phyloP scores from a whole-genome alignment of 768 basidiomycete genomes.

The Antrodiella citrinella region DNA sequence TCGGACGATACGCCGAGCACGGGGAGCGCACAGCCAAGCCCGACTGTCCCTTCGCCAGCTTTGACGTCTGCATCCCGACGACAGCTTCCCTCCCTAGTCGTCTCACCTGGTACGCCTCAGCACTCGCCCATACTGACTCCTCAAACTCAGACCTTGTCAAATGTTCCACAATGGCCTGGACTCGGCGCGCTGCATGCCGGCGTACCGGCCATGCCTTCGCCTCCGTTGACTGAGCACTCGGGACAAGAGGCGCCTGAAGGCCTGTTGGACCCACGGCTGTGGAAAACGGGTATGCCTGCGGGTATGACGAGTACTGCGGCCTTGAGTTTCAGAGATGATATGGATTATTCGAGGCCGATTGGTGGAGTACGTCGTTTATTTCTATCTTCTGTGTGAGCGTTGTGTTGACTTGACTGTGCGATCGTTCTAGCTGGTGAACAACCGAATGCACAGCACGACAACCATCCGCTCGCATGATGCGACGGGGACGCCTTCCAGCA shows the following conservation, averaged over 20 bases:
- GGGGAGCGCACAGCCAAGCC: too few species aligned
- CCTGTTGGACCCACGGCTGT: conserved; percentile 16
- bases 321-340: conserved; percentile 20
- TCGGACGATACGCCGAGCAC: too few species aligned
- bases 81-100: conserved; percentile 1
- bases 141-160: conserved; percentile 10
- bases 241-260: conserved; percentile 16
- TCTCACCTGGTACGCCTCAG: not conserved
- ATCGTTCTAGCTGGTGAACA: conserved; percentile 6
- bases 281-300: conserved; percentile 2
- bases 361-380: conserved; percentile 16
- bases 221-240: conserved; percentile 17
- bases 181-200: conserved; percentile 3
- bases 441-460: conserved; percentile 2
- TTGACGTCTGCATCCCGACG: not conserved
- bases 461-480: not conserved
- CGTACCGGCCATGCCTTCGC: conserved; percentile 15
- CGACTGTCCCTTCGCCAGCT: not conserved
- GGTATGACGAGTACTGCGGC: conserved; percentile 20
- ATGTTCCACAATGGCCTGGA: conserved; percentile 12
- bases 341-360: conserved; percentile 22
- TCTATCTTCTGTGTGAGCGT: not conserved
- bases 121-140: conserved; percentile 10
- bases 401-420: not conserved
- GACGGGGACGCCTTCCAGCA: too few species aligned